phyloP scores from a whole-genome alignment of 768 basidiomycete species.

The Suillus sp. region DNA sequence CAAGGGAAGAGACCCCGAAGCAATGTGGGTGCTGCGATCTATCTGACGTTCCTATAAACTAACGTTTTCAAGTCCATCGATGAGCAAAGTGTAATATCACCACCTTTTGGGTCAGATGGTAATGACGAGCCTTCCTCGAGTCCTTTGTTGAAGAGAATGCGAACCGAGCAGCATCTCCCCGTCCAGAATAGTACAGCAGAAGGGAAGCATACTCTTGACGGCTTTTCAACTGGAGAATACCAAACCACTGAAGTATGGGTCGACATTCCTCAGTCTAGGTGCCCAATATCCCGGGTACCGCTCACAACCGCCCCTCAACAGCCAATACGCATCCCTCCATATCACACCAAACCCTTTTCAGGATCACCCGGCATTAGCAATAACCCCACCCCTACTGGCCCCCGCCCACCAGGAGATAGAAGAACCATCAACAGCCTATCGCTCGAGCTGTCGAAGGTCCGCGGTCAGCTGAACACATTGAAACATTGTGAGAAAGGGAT shows the following conservation, averaged over 20 bases:
- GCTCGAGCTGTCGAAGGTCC: constrained; percentile 32
- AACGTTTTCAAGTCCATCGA: neutral
- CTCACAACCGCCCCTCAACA: neutral
- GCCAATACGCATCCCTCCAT: neutral
- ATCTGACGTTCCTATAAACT: neutral
- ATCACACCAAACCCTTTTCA: neutral
- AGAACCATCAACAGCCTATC: constrained; percentile 19
- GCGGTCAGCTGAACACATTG: constrained; percentile 25
- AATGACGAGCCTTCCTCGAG: neutral
- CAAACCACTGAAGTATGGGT: neutral
- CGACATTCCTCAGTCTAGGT: neutral
- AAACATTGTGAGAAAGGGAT: constrained; percentile 28
- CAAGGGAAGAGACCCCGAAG: constrained; percentile 5
- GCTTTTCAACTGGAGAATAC: neutral
- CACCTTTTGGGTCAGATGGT: neutral
- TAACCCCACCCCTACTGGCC: neutral
- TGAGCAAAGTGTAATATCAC: neutral
- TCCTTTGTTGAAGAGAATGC: constrained; percentile 2
- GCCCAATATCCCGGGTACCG: neutral
- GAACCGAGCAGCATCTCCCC: neutral
- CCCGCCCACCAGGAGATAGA: constrained; percentile 3
- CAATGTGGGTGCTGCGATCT: neutral
- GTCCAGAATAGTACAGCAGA: neutral
- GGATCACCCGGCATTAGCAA: neutral
- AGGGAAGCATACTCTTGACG: neutral